Base-by-base conservation (phyloP, 257 asterid genomes). In the Petunia axillaris region DNA sequence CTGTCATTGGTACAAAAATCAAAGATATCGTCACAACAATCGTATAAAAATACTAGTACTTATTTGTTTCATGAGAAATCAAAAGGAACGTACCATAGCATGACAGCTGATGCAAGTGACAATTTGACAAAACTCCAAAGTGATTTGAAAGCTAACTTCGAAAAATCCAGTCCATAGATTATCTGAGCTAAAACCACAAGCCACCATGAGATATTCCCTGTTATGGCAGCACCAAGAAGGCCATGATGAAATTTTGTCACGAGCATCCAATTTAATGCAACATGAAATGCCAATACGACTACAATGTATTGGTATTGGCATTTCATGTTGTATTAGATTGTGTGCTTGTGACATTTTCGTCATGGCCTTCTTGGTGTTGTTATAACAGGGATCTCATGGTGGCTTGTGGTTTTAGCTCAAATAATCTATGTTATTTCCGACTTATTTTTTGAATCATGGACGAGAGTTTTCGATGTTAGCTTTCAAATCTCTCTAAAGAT, bases 91-190 rank as follows among this genome's bases (percentile, higher is more conserved):
- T 35, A 92, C 98, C 97, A 94, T 8, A 92, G 70, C 98, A 94
- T 94, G 79, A 92, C 8, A 40, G 98, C 98, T 2, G 98, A 94
- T 11, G 97, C 91, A 75, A 94, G 85, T 1, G 98, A 94, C 82
- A 94, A 58, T 85, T 90, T 94, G 77, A 92, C 78, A 66, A 94
- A 94, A 63, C 91, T 81, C 50, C 54, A n/a, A 41, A 94, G 90
- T 4, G 93, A 86, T 35, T 83, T 87, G 66, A 94, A 92, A 0
- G 98, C 97, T n/a, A 77, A 65, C 36, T 60, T 8, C 25, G 41
- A 97, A 91, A 83, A 92, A 85, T 11, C 97, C 97, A 41, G 93
- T 92, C 98, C 98, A 94, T 94, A 94, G 35, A 84, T 81, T 36
- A 89, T 10, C 85, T 92, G 97, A 55, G 94, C 93, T 16, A 25